A percentile compares a stretch with the other conserved stretches of the same genome.
Conservation (phyloP, 371 early-diverging fungal species). For the Lichtheimia hyalospora region DNA sequence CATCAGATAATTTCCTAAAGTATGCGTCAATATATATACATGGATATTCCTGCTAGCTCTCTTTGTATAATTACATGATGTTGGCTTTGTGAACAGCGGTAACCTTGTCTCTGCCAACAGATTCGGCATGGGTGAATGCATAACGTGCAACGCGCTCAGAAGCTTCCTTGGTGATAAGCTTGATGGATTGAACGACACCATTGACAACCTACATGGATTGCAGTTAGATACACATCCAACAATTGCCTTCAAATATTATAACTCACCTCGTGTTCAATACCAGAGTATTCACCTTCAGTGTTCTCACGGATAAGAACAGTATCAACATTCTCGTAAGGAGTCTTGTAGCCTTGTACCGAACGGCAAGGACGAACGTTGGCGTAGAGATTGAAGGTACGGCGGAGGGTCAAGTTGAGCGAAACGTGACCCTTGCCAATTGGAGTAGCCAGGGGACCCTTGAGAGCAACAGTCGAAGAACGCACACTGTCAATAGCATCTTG, state of each 20-base stretch:
- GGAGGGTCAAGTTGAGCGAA: constrained; percentile 96
- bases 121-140: constrained; percentile 93
- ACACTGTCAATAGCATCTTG: constrained; percentile 89
- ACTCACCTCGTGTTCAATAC: constrained; percentile 92
- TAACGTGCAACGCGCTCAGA: constrained; percentile 91
- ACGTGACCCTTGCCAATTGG: constrained; percentile 99
- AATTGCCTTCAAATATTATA: not conserved
- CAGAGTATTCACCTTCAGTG: constrained; percentile 99
- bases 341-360: constrained; percentile 92
- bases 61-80: constrained; percentile 35
- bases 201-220: constrained; percentile 69
- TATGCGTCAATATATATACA: not conserved
- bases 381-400: constrained; percentile 96
- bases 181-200: constrained; percentile 98
- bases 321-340: constrained; percentile 95
- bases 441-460: constrained; percentile 97
- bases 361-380: constrained; percentile 98
- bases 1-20: constrained; percentile 90
- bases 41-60: too few species aligned
- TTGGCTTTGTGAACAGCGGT: constrained; percentile 95
- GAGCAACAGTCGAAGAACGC: constrained; percentile 92
- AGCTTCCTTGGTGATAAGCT: constrained; percentile 96
- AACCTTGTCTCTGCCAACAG: constrained; percentile 89
- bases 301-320: constrained; percentile 98
- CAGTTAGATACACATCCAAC: not conserved